Evolutionary conservation across 768 basidiomycete genomes (phyloP), one percentile per base, ranked within the genome.

Genomic region (Rhizopogon roseolus): DNA sequence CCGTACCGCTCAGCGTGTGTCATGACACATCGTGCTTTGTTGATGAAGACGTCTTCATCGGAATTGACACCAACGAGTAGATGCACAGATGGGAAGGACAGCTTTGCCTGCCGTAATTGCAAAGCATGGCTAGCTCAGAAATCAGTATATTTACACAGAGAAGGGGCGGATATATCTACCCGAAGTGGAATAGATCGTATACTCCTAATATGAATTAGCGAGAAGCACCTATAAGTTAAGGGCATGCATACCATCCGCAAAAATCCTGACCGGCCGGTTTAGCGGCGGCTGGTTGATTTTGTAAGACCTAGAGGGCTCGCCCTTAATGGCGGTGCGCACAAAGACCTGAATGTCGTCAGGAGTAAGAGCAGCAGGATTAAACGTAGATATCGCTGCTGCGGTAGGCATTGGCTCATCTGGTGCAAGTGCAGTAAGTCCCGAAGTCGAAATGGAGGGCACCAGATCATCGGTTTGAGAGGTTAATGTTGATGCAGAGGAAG

Each of bases 101-200:
- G 77, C 66, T 99, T 99, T 46, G 96, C 94, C 73, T 99, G 97
- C 27, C 96, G 88, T 29, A 98, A 79, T 71, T 98, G 96, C 16
- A 98, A 77, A 1, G 95, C 92, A 73, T 98, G 95, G 5, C 94
- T 96, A 66, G 50, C 36, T 41, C n/a, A 7, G 22, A 42, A 34
- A 62, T 55, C 55, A 58, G 45, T 10, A 41, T 49, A 37, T 43
- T 41, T 46, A 8, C 11, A 25, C 27, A 25, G n/a, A 38, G 19
- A 27, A n/a, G 6, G 27, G 29, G 10, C 59, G 49, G 41, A 29
- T 3, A 37, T 53, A 67, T 81, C 59, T 68, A 93, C 91, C 91
- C 91, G 69, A 93, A 98, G 69, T 98, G 96, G 72, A 98, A 96
- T 50, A 99, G 79, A 71, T 99, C 97, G 64, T 98, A 99, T 10